phyloP scores from a whole-genome alignment of 768 basidiomycete genomes.

The Lentinula sp. region DNA sequence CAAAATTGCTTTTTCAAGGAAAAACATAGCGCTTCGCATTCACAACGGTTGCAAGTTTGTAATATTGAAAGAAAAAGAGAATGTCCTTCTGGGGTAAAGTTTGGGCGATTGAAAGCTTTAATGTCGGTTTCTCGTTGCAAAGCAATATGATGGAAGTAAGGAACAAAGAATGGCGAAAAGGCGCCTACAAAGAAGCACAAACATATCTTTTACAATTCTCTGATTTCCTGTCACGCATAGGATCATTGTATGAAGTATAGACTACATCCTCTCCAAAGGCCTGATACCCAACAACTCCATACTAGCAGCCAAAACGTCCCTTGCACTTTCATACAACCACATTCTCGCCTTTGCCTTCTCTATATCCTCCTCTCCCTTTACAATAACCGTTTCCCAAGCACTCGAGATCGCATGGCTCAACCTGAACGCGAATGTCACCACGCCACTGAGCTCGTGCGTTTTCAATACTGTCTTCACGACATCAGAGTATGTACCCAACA shows the following conservation, averaged over 20 bases:
- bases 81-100: too few species aligned
- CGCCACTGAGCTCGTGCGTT: slow-evolving; percentile 31
- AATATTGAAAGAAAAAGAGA: too few species aligned
- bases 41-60: too few species aligned
- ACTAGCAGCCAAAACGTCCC: neutral
- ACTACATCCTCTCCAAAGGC: neutral
- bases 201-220: too few species aligned
- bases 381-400: slow-evolving; percentile 38
- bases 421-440: slow-evolving; percentile 29
- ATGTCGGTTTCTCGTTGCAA: too few species aligned
- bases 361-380: slow-evolving; percentile 23
- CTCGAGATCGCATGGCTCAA: slow-evolving; percentile 28
- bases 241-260: too few species aligned
- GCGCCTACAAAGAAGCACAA: too few species aligned
- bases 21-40: neutral
- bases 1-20: slow-evolving; percentile 4
- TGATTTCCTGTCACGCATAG: too few species aligned
- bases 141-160: too few species aligned
- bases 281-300: neutral
- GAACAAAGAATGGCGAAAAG: too few species aligned
- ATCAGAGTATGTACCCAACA: slow-evolving; percentile 38
- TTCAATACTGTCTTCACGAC: slow-evolving; percentile 33
- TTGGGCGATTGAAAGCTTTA: too few species aligned
- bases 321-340: neutral
- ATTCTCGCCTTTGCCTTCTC: slow-evolving; percentile 23